These are phyloP conservation scores for Globisporangium ultimum DNA, from an alignment of 352 stramenopile species.

Conservation along the genomic window DNA sequence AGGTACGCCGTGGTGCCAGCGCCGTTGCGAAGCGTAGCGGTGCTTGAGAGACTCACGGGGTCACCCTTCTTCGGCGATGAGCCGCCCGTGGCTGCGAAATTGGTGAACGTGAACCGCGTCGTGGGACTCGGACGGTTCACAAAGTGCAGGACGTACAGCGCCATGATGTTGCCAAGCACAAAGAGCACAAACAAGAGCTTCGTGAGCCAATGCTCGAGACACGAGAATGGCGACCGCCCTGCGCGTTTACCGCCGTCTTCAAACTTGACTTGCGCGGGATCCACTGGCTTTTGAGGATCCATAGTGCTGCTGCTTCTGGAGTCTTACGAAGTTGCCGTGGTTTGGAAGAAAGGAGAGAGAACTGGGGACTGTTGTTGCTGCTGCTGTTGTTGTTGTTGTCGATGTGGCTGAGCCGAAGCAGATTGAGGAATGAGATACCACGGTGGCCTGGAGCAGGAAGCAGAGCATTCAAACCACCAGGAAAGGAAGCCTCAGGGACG, in stretches of 20 bases:
- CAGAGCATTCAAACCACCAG: no score
- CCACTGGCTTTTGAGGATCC: slow-evolving; percentile 29
- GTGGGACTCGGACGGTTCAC: slow-evolving; percentile 37
- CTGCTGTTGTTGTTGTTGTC: no score
- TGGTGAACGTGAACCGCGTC: slow-evolving; percentile 36
- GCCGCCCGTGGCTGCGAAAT: slow-evolving; percentile 20
- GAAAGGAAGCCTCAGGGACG: no score
- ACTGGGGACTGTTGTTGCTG: neutral
- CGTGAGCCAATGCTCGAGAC: slow-evolving; percentile 16
- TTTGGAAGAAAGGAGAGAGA: neutral
- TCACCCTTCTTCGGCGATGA: slow-evolving; percentile 22
- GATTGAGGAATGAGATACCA: no score
- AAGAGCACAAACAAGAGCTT: slow-evolving; percentile 44
- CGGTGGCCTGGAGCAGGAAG: no score
- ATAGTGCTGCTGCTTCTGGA: slow-evolving; percentile 10
- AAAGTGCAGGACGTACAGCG: slow-evolving; percentile 66
- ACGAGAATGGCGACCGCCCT: neutral
- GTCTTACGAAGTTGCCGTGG: slow-evolving; percentile 7
- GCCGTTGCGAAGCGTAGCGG: slow-evolving; percentile 39
- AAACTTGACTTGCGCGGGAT: slow-evolving; percentile 45
- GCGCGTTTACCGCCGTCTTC: slow-evolving; percentile 14
- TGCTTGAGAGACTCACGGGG: slow-evolving; percentile 33
- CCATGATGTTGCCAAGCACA: slow-evolving; percentile 54
- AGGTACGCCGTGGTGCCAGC: slow-evolving; percentile 72
- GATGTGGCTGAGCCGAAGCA: no score